Percentiles rank a stretch among this genome's conserved stretches.
Evolutionary conservation across 2,329 filamentous ascomycete genomes (phyloP).

Genomic region (Epichloe gansuensis): DNA sequence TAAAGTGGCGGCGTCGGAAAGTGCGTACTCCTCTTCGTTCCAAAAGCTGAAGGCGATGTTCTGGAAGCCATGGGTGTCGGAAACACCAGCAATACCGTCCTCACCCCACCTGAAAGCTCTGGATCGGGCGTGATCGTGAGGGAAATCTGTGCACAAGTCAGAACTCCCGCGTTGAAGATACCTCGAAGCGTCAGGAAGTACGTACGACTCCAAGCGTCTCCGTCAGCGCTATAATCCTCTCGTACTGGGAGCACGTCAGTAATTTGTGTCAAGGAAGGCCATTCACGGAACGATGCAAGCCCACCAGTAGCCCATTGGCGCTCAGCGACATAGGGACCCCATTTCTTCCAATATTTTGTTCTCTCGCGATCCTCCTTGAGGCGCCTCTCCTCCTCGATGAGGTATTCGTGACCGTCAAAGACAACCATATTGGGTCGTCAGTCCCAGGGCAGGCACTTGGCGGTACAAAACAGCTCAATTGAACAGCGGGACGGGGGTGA

Average conservation of each 20-base stretch:
- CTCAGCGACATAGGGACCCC: slow-evolving; percentile 89
- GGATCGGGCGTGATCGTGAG: slow-evolving; percentile 80
- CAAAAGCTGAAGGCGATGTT: slow-evolving; percentile 95
- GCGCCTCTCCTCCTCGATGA: slow-evolving; percentile 82
- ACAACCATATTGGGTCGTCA: slow-evolving; percentile 56
- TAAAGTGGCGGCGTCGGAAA: too few species aligned
- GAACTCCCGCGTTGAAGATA: slow-evolving; percentile 5
- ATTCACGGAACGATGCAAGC: slow-evolving; percentile 14
- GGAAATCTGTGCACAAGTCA: slow-evolving; percentile 53
- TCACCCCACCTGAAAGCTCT: slow-evolving; percentile 92
- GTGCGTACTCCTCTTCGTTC: slow-evolving; percentile 79
- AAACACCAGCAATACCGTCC: slow-evolving; percentile 91
- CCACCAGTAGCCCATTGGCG: slow-evolving; percentile 88
- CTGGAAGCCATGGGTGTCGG: slow-evolving; percentile 75
- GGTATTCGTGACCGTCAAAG: slow-evolving; percentile 75
- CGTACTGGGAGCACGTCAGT: slow-evolving; percentile 40
- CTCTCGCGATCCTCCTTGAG: slow-evolving; percentile 74
- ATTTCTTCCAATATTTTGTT: slow-evolving; percentile 94
- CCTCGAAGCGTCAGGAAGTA: slow-evolving; percentile 14
- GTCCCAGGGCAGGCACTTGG: slow-evolving; percentile 3
- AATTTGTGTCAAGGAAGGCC: slow-evolving; percentile 5
- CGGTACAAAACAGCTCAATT: slow-evolving; percentile 8
- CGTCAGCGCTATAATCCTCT: slow-evolving; percentile 81
- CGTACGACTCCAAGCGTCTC: slow-evolving; percentile 92
- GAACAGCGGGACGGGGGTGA: slow-evolving; percentile 1